Base-by-base conservation (phyloP, 352 stramenopile species). In the Ochromonadaceae sp. region DNA sequence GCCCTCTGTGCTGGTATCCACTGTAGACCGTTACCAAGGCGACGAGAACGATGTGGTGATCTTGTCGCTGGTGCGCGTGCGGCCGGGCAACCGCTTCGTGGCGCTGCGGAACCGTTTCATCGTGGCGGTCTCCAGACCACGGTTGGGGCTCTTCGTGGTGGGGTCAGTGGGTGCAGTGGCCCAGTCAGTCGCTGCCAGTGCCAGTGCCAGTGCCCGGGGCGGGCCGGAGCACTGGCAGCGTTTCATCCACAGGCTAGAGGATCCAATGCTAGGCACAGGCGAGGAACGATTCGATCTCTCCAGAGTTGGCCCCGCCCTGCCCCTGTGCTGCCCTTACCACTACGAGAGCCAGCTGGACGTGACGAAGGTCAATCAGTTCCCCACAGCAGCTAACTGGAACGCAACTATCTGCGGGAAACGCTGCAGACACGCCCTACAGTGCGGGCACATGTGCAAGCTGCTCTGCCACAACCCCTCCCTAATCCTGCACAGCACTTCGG, bases 41-140 rank as follows among this genome's bases (percentile, higher is more conserved):
- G 55, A 63, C 31, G 55, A 63, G 41, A 63, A 63, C 39, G 55
- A 63, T 63, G 40, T 63, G 25, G 40, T 63, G 4, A 63, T 63
- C 41, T 34, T 63, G 3, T 63, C 55, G 25, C 26, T 63, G 12
- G 55, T 63, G 26, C 55, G 55, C 36, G 25, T 42, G 3, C 4
- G 28, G 26, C 34, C 35, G 40, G 55, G 55, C 34, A 63, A 63
- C 30, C 3, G 9, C 34, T 63, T 63, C 26, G 38, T 63, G 22
- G 2, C 34, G 5, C 41, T 63, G 2, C 22, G 20, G 10, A 63
- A 63, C 38, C 55, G 55, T 14, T 63, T 63, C 22, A 63, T 63
- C 26, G 55, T 63, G 1, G 55, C 55, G 9, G 17, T 30, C 3
- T 63, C 55, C 41, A 39, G 55, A 50, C 39, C 55, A 22, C 34